Evolutionary conservation across 768 basidiomycete species (phyloP).

Genomic region (Chalciporus chontae): DNA sequence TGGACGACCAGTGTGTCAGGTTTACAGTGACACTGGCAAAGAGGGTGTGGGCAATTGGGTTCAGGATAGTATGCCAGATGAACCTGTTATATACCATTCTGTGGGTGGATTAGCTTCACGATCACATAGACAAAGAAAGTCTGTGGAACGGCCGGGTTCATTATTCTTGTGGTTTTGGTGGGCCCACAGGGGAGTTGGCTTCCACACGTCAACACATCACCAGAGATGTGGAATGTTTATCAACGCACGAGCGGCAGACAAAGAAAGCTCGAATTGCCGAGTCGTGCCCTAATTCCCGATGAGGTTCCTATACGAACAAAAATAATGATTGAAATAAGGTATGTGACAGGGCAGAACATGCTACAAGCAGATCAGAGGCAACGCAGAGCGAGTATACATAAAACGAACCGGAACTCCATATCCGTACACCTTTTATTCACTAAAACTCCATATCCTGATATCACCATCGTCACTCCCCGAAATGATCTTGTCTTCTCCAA

Average conservation of each 20-base stretch:
- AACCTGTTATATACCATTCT: conserved; percentile 14
- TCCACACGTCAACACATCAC: background rate
- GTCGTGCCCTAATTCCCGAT: background rate
- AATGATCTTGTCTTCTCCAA: conserved; percentile 93
- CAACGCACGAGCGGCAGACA: background rate
- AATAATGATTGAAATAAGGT: conserved; percentile 8
- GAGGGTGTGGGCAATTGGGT: background rate
- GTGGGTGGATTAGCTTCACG: background rate
- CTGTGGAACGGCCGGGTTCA: background rate
- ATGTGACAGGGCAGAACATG: background rate
- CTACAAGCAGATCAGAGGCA: background rate
- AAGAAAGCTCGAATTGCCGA: background rate
- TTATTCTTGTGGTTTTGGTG: background rate
- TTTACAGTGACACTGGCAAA: conserved; percentile 2
- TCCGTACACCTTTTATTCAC: conserved; percentile 28
- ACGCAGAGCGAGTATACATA: background rate
- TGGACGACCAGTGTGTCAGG: conserved; percentile 1
- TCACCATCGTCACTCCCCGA: conserved; percentile 95
- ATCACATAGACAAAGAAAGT: conserved; percentile 8
- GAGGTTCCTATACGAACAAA: background rate
- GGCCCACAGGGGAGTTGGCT: background rate
- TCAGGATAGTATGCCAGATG: background rate
- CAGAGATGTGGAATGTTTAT: background rate
- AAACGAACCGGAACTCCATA: background rate
- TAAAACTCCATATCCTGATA: conserved; percentile 79